Evolutionary conservation across 2,329 filamentous ascomycete genomes (phyloP), one percentile per base, ranked within the genome.

Genomic region (Calonectria montana): DNA sequence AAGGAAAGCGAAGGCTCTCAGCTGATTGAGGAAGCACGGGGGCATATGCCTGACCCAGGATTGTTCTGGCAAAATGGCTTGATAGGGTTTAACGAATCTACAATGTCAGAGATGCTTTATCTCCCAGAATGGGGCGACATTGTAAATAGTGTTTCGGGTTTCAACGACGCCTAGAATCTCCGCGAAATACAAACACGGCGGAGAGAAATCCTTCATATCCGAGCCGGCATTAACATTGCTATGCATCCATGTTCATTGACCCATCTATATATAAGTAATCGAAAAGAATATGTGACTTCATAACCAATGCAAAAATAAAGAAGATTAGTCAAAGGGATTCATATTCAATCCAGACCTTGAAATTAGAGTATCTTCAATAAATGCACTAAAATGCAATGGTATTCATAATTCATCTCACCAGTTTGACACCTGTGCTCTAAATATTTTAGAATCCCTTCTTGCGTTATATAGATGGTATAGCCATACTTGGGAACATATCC

Each of bases 41-140:
- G 21, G 10, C 16, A 53, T 23, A 39, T 62, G 4, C 25, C 31
- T 21, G 63, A 41, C 48, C 29, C 43, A 18, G 18, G 23, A 16
- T 25, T 45, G 25, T 13, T 31, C 29, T 65, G 63, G 63, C 47
- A 65, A 16, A 55, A 55, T 16, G 37, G 48, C 5, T 41, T 55
- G 5, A 41, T 53, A 4, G 23, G 29, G 16, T 65, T 65, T 12
- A 57, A 29, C 15, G 35, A 41, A n/a, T 55, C 63, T 18, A 39
- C 37, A 5, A 55, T 65, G 45, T 43, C 48, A 1, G 63, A 65
- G 47, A 65, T 65, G 63, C 48, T 65, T 1, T 65, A 65, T 43
- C 16, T 65, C 13, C 47, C 63, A n/a, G 63, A 55, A 55, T 65
- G 63, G 63, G 31, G 48, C 16, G 63, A 65, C 21, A 45, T 65